Conservation (phyloP, 257 asterid genomes). For the Solanum virginianum region DNA sequence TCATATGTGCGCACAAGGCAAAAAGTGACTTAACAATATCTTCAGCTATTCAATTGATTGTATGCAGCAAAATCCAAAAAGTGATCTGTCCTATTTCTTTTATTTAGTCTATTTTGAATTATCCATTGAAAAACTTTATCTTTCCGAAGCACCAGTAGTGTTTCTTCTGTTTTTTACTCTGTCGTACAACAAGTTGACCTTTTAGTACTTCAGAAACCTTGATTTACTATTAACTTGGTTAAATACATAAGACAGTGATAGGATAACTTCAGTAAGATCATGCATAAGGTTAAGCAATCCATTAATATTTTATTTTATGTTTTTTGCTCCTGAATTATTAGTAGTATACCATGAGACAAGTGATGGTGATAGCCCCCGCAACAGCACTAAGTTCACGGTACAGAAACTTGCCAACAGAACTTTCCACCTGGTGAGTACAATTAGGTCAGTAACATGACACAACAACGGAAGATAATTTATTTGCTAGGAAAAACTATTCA, state of each 20-base stretch:
- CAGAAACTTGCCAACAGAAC: constrained; percentile 46
- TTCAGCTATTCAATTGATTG: not conserved
- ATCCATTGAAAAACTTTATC: not conserved
- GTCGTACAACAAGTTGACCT: not conserved
- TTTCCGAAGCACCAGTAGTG: not conserved
- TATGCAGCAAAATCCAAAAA: not conserved
- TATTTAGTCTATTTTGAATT: not conserved
- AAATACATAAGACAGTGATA: not conserved
- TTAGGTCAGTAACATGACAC: constrained; percentile 1
- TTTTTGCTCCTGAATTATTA: constrained; percentile 5
- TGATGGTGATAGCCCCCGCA: constrained; percentile 92
- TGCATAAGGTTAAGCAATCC: not conserved
- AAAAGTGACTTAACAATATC: not conserved
- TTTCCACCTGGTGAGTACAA: constrained; percentile 37
- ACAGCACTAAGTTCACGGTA: constrained; percentile 89
- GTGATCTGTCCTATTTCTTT: not conserved
- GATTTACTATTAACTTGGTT: not conserved
- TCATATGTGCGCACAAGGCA: not conserved
- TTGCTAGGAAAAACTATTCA: not conserved
- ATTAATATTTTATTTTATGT: not conserved
- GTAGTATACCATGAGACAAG: constrained; percentile 77
- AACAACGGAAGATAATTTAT: not conserved
- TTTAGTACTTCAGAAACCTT: not conserved
- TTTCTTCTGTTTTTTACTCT: not conserved
- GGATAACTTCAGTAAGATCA: not conserved